Evolutionary conservation across 768 basidiomycete species (phyloP), one percentile per base, ranked within the genome.

Genomic region (Mycena galopus): DNA sequence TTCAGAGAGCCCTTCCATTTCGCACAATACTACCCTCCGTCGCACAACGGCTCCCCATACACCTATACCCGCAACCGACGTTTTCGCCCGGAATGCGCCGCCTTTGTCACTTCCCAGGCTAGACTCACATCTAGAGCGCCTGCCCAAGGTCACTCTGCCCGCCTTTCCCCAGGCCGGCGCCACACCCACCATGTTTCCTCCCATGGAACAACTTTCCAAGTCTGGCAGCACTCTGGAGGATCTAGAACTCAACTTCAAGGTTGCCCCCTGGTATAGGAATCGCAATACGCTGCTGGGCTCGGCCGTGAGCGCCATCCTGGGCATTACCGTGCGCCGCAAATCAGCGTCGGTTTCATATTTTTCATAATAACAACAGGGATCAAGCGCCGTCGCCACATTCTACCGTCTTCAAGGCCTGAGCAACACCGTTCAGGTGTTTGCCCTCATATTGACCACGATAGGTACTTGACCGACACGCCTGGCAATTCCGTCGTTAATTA

Each of bases 341-440:
- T 12, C 14, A 25, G 21, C 42, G n/a, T 19, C 21, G 7, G 14
- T 50, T 56, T 11, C 7, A 16, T 60, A 19, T 12, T 23, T n/a
- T 8, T 32, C 27, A 1, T 61, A 50, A 69, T 11, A 11, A 56
- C 27, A 55, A 0, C 55, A 93, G 92, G 92, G 93, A 14, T 93
- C 93, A 2, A 93, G 91, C 78, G 88, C 87, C 29, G 81, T 93
- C 39, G 88, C 91, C 6, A 87, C 88, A 0, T 92, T 89, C 74
- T 94, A 93, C 77, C 92, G 92, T 78, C 78, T 93, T 25, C 90
- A 92, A 76, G 92, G 93, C 47, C 83, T 93, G 12, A 84, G 89
- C 63, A 92, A 92, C 72, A 92, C 90, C 0, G 80, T 94, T 0
- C 92, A 94, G 77, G 86, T 94, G 39, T 92, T 93, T 79, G 92